phyloP scores from a whole-genome alignment of 495 filamentous ascomycete genomes.

The Tuber borchii region DNA sequence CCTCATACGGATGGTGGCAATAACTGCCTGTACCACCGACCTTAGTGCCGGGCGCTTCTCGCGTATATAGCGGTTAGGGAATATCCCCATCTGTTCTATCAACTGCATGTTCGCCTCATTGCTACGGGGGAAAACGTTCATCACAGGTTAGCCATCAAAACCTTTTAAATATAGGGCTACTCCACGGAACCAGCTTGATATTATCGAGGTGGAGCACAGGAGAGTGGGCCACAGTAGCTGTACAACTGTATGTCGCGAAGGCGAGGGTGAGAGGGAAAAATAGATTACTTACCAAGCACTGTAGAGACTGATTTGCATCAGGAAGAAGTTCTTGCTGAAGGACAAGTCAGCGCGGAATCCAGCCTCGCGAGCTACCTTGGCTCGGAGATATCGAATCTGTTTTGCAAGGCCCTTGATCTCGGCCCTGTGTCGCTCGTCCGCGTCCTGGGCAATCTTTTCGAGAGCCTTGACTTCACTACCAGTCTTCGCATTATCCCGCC shows the following conservation, averaged over 20 bases:
- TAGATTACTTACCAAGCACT: conserved; percentile 69
- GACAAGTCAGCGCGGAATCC: conserved; percentile 68
- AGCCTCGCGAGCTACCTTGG: conserved; percentile 69
- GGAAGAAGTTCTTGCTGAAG: conserved; percentile 69
- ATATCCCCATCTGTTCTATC: conserved; percentile 70
- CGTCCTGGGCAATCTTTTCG: conserved; percentile 43
- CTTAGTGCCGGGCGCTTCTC: conserved; percentile 44
- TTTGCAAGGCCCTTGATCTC: conserved; percentile 78
- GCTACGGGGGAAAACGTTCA: conserved; percentile 47
- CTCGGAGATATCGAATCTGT: conserved; percentile 83
- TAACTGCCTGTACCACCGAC: conserved; percentile 38
- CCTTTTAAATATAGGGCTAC: conserved; percentile 22
- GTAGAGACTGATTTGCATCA: conserved; percentile 74
- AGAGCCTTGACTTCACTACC: conserved; percentile 49
- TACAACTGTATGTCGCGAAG: not conserved
- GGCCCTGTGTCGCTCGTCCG: conserved; percentile 60
- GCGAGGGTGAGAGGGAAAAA: conserved; percentile 25
- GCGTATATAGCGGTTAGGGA: conserved; percentile 45
- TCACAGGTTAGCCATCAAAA: conserved; percentile 29
- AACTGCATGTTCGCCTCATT: conserved; percentile 86
- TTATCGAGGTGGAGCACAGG: not conserved
- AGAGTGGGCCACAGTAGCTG: not conserved
- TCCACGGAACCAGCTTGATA: conserved; percentile 2
- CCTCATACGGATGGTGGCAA: conserved; percentile 39
- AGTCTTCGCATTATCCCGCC: conserved; percentile 34